phyloP scores from a whole-genome alignment of 371 early-diverging fungal species.

The Mortierella sp. region DNA sequence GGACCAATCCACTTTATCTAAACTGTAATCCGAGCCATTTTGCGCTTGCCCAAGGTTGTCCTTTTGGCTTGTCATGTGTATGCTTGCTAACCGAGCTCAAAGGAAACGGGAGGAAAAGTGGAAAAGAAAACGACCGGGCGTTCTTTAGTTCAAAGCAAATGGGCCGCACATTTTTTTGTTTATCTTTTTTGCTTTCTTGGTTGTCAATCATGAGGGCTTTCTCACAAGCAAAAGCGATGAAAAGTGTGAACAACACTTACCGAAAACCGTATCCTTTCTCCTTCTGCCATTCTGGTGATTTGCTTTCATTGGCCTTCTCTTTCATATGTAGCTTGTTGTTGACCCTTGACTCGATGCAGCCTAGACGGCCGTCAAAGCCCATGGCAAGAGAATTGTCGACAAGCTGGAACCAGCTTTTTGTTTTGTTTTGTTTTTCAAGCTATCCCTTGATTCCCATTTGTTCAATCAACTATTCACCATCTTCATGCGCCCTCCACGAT shows the following conservation, averaged over 20 bases:
- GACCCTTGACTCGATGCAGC: no score
- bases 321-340: no score
- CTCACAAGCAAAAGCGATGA: no score
- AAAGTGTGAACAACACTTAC: no score
- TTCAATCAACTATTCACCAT: neutral
- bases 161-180: neutral
- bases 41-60: neutral
- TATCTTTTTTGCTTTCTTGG: neutral
- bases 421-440: neutral
- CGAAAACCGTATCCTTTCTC: no score
- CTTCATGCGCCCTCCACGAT: neutral
- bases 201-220: neutral
- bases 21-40: no score
- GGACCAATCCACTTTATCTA: no score
- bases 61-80: conserved; percentile 4
- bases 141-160: neutral
- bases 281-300: no score
- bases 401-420: no score
- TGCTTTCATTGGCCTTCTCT: no score
- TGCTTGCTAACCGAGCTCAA: neutral
- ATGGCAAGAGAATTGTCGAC: no score
- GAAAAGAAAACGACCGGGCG: neutral
- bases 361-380: no score
- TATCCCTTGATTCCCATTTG: neutral
- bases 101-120: neutral